phyloP scores from a whole-genome alignment of 2,329 filamentous ascomycete genomes.

The Ascochyta koolunga region DNA sequence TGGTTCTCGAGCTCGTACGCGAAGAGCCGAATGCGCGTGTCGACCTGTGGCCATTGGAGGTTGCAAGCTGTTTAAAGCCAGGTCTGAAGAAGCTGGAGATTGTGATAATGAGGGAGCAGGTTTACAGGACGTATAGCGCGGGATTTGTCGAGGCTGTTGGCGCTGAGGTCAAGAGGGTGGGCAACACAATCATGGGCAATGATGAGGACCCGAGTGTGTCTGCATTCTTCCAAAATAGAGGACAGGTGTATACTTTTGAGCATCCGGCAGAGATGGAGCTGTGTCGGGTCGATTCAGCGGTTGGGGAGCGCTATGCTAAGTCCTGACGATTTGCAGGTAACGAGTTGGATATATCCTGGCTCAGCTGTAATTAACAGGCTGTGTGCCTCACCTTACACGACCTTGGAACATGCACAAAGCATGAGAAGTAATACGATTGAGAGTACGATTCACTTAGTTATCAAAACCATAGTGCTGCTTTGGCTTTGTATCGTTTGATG shows the following conservation, averaged over 20 bases:
- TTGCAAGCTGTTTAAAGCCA: neutral
- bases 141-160: conserved; percentile 6
- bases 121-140: conserved; percentile 4
- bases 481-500: too few relatives aligned
- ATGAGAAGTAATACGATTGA: too few relatives aligned
- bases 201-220: conserved; percentile 6
- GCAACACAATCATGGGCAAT: conserved; percentile 7
- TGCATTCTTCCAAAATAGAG: conserved; percentile 1
- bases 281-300: conserved; percentile 11
- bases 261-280: conserved; percentile 1
- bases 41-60: conserved; percentile 6
- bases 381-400: neutral
- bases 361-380: neutral
- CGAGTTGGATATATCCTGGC: neutral
- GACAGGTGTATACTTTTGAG: conserved; percentile 7
- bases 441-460: too few relatives aligned
- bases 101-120: conserved; percentile 14
- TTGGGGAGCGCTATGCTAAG: neutral
- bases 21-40: conserved; percentile 7
- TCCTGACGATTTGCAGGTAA: neutral
- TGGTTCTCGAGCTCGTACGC: conserved; percentile 7
- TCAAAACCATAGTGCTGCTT: too few relatives aligned
- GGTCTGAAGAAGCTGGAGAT: conserved; percentile 8
- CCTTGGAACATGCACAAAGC: too few relatives aligned
- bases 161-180: conserved; percentile 7